Percentiles rank a stretch among this genome's conserved stretches.
phyloP scores from a whole-genome alignment of 805 yeast species.

The Yarrowia sp. region DNA sequence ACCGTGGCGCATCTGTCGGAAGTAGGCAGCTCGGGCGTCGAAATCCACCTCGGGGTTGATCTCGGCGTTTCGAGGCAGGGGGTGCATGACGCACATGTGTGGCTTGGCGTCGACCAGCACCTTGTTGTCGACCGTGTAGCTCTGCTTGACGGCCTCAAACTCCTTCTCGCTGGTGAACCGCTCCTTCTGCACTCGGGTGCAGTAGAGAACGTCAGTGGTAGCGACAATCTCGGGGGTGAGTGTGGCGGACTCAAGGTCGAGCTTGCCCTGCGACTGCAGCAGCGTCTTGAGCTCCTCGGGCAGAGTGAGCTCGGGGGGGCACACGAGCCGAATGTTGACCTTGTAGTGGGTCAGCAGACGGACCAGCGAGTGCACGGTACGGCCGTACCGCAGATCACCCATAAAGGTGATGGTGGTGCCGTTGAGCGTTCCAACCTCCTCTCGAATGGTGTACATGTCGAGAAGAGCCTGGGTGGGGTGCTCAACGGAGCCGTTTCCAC shows the following conservation, averaged over 20 bases:
- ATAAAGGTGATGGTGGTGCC: constrained; percentile 97
- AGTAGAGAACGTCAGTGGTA: constrained; percentile 90
- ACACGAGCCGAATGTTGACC: constrained; percentile 85
- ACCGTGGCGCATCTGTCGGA: constrained; percentile 99
- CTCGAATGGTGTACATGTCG: constrained; percentile 96
- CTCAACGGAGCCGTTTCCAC: constrained; percentile 97
- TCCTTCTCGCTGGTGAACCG: constrained; percentile 75
- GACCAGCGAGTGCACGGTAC: constrained; percentile 96
- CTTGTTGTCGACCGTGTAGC: constrained; percentile 88
- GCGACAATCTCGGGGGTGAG: constrained; percentile 84
- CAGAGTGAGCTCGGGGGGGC: constrained; percentile 83
- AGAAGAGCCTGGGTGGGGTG: constrained; percentile 99
- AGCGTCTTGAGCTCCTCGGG: constrained; percentile 72
- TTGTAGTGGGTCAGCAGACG: constrained; percentile 87
- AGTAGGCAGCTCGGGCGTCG: constrained; percentile 98
- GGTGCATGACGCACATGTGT: constrained; percentile 99
- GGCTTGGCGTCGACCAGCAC: constrained; percentile 89
- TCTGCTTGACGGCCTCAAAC: constrained; percentile 85
- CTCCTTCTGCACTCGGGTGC: constrained; percentile 98
- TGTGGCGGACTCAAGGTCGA: constrained; percentile 67
- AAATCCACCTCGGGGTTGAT: constrained; percentile 98
- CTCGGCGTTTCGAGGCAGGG: constrained; percentile 95
- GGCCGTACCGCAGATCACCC: constrained; percentile 98
- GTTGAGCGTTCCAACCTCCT: constrained; percentile 96
- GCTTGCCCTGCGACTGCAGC: constrained; percentile 65